Conservation (phyloP, 441 rosid genomes). For the Gossypium lobatum region DNA sequence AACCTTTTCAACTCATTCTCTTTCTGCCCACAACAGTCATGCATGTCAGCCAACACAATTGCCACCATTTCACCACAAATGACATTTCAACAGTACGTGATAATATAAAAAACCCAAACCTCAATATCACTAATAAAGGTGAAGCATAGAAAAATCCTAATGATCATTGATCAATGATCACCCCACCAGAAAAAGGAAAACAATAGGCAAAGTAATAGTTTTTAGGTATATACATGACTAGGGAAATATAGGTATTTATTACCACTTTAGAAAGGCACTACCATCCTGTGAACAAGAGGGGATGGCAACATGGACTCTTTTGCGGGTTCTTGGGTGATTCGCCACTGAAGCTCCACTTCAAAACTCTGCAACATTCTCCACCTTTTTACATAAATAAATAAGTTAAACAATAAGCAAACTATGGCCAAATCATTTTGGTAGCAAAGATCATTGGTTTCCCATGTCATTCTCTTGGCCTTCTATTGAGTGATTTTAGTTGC, state of each 20-base stretch:
- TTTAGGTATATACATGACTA: background rate
- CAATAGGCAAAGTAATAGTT: background rate
- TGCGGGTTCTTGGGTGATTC: conserved; percentile 44
- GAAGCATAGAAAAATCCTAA: background rate
- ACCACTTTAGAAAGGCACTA: conserved; percentile 72
- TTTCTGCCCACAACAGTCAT: conserved; percentile 38
- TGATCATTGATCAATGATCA: background rate
- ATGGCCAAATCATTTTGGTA: background rate
- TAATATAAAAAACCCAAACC: background rate
- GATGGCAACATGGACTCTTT: conserved; percentile 45
- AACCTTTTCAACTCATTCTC: conserved; percentile 55
- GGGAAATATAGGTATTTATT: background rate
- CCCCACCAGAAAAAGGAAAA: background rate
- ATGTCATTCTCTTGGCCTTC: too few species aligned
- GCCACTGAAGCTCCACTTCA: conserved; percentile 38
- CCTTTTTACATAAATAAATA: background rate
- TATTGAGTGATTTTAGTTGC: too few species aligned
- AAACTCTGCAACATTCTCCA: conserved; percentile 24
- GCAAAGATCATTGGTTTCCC: background rate
- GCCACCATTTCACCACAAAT: conserved; percentile 45
- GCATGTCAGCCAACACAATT: conserved; percentile 65
- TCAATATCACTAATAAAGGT: background rate
- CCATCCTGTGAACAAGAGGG: conserved; percentile 62
- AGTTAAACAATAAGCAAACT: background rate
- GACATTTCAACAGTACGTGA: conserved; percentile 26